Percentiles rank a stretch among this genome's conserved stretches.
phyloP scores from a whole-genome alignment of 768 basidiomycete genomes.

The Suillus weaverae region DNA sequence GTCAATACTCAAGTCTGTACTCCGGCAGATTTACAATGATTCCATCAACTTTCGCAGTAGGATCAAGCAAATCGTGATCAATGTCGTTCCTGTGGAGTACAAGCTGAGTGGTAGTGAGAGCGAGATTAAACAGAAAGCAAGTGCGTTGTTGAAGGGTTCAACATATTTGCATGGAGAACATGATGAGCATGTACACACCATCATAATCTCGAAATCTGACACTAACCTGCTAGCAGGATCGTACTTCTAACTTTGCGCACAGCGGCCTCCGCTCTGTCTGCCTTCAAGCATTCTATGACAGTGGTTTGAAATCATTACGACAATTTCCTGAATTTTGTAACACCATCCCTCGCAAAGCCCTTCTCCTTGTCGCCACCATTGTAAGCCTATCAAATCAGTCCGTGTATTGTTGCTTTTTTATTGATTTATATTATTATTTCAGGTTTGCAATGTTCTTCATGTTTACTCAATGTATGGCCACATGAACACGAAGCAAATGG shows the following conservation, averaged over 20 bases:
- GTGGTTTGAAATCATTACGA: not conserved
- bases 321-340: not conserved
- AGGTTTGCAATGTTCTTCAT: not conserved
- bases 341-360: not conserved
- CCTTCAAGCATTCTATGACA: not conserved
- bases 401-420: not conserved
- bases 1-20: not conserved
- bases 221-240: not conserved
- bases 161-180: not conserved
- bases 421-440: not conserved
- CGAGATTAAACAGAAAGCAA: not conserved
- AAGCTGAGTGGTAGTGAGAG: not conserved
- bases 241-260: not conserved
- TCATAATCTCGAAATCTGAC: not conserved
- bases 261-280: not conserved
- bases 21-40: not conserved
- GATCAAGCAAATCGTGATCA: not conserved
- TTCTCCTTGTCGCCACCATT: not conserved
- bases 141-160: not conserved
- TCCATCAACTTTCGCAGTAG: not conserved
- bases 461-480: not conserved
- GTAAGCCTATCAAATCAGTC: not conserved
- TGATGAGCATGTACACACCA: not conserved
- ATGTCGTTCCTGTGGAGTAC: not conserved
- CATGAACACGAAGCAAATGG: not conserved